Evolutionary conservation across 2,329 filamentous ascomycete species (phyloP), one percentile per base, ranked within the genome.

Genomic region (Diaporthe capsici): DNA sequence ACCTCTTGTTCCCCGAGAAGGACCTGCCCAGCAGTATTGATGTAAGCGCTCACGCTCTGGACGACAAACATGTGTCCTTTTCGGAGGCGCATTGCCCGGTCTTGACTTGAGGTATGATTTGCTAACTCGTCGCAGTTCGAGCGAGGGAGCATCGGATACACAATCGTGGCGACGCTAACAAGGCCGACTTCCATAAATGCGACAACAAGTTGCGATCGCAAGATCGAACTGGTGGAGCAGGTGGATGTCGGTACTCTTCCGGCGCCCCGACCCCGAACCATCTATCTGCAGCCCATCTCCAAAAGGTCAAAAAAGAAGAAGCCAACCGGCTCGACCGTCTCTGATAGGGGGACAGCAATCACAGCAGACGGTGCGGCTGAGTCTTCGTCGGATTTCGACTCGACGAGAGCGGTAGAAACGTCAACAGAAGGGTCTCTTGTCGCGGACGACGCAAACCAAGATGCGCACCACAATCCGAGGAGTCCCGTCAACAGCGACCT

Each of bases 71-170:
- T 4, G 65, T 17, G 28, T 13, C 20, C 70, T 39, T 25, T 25
- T 39, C 47, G 31, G 3, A 8, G 61, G 49, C 73, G 77, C 67
- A 76, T 73, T 2, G 22, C 22, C 31, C 4, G 22, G 7, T 25
- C 42, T 22, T 20, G 20, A 9, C 17, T 10, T 22, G 22, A 58
- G 6, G 2, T 3, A 17, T 28, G 5, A 44, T 58, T 51, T 28
- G 47, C 60, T 58, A 17, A 70, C 31, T 20, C 2, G 37, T 9
- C 25, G 12, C 84, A 98, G 95, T 99, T 99, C 84, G 97, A 98
- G 85, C 92, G 96, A 82, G 97, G 97, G 49, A 96, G 95, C 2
- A 95, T 99, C 80, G 93, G 94, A 28, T 99, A 98, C 85, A 92
- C 96, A 86, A 90, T 98, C 80, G 96, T 95, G 8, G 94, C 96